Base-by-base conservation (phyloP, 2,329 filamentous ascomycete species). In the Claviceps digitariae region DNA sequence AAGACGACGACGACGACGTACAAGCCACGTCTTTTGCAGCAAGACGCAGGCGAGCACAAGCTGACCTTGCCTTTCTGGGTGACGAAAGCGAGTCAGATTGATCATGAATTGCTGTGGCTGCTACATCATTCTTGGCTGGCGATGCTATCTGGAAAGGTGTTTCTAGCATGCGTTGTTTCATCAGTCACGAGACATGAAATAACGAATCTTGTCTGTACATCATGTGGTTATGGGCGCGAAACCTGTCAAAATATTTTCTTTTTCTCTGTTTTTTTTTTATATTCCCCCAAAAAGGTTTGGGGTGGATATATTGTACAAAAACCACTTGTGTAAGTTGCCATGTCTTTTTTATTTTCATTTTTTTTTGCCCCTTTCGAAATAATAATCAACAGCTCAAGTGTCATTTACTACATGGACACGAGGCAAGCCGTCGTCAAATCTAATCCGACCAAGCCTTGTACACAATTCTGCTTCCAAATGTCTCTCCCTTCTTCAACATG, bases 381-480 rank as follows among this genome's bases (percentile, higher is more conserved):
- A 20, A 41, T 27, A 10, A 46, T 6, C n/a, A 51, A 27, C 13
- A 48, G 46, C 9, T n/a, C n/a, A n/a, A n/a, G n/a, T n/a, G n/a
- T n/a, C n/a, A n/a, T n/a, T n/a, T n/a, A n/a, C n/a, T n/a, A n/a
- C n/a, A n/a, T n/a, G n/a, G n/a, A n/a, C n/a, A n/a, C n/a, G n/a
- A n/a, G n/a, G n/a, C n/a, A n/a, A n/a, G n/a, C n/a, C n/a, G 23
- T 25, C 21, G 25, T 48, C 25, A 17, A 12, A 4, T 8, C 49
- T 70, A 82, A 57, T 81, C 82, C 67, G 84, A 81, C 91, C 91
- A 97, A 0, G 82, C 87, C 64, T 82, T 83, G 72, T 95, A 97
- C 57, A 94, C 83, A 59, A 85, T 89, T 58, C 82, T 81, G 57
- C 82, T 81, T 1, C 91, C 91, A 67, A 88, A 97, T 56, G 80